phyloP scores from a whole-genome alignment of 352 stramenopile species.

The Phytopythium delawarense region DNA sequence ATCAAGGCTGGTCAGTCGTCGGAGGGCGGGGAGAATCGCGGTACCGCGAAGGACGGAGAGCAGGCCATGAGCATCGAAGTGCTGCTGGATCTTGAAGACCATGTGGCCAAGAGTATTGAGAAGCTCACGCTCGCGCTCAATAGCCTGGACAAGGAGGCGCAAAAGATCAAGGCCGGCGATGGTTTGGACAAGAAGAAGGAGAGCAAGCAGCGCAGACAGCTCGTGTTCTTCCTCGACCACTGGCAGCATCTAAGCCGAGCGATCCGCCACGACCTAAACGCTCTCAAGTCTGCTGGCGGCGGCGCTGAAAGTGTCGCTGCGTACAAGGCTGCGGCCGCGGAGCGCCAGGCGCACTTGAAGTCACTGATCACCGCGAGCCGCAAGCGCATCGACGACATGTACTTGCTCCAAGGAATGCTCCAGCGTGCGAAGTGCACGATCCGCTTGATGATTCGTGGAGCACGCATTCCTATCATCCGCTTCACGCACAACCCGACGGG shows the following conservation, averaged over 20 bases:
- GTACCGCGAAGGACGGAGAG: slow-evolving; percentile 6
- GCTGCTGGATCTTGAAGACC: slow-evolving; percentile 34
- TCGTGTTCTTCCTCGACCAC: slow-evolving; percentile 45
- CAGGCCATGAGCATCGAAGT: slow-evolving; percentile 16
- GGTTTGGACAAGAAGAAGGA: slow-evolving; percentile 18
- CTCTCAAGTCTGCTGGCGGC: slow-evolving; percentile 2
- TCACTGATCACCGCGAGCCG: slow-evolving; percentile 31
- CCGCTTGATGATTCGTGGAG: slow-evolving; percentile 55
- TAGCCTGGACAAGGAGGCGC: slow-evolving; percentile 22
- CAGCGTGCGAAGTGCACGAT: slow-evolving; percentile 51
- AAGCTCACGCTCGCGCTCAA: slow-evolving; percentile 41
- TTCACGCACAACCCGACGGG: slow-evolving; percentile 53
- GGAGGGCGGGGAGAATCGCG: background rate
- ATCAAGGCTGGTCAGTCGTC: slow-evolving; percentile 16
- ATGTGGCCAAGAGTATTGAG: slow-evolving; percentile 45
- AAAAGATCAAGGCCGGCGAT: slow-evolving; percentile 10
- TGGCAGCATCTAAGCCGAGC: slow-evolving; percentile 27
- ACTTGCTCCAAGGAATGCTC: slow-evolving; percentile 39
- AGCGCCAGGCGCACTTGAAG: slow-evolving; percentile 23
- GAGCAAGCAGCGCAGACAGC: slow-evolving; percentile 25
- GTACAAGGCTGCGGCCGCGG: slow-evolving; percentile 5
- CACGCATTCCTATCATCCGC: slow-evolving; percentile 78
- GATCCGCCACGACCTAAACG: slow-evolving; percentile 22
- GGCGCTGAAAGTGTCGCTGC: slow-evolving; percentile 9
- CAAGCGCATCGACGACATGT: slow-evolving; percentile 42